Base-by-base conservation (phyloP, 345 rosid species). In the Odontarrhena argentea region DNA sequence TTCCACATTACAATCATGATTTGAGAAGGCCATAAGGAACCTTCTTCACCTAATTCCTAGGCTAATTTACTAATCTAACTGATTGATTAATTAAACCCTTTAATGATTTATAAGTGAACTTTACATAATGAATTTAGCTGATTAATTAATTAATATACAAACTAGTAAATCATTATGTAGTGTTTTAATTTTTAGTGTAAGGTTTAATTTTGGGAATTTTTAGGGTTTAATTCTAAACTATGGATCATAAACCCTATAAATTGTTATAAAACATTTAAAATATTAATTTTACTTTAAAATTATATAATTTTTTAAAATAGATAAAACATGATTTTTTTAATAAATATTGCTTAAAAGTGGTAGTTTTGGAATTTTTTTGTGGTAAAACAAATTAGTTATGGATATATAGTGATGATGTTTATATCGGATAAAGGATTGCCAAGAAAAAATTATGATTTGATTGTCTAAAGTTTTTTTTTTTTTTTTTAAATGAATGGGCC, bases 11-110 rank as follows among this genome's bases (percentile, higher is more conserved):
- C 49, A 36, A 59, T 50, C 53, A 49, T 58, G 12, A 42, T 45
- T 13, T 45, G 26, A 55, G 28, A 32, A 2, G 44, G 43, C 55
- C 18, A 37, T 25, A 40, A 34, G 49, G 56, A 70, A 70, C 38
- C 63, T 70, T 62, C 69, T 62, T 47, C 35, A 55, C 48, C 48
- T 45, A 62, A 30, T 70, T 62, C 44, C 46, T 46, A 35, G 18
- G 37, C 47, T 24, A 61, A 52, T 34, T 15, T 44, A 13, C 13
- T 51, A 42, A 69, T 69, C 10, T 32, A 32, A 32, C 6, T 18
- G 22, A 18, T 18, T 18, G 22, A 18, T 34, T 50, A 41, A 59
- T 42, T 7, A 41, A 32, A 6, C 22, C 46, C 4, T 25, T n/a
- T 26, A 11, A 61, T 53, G 11, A 24, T 34, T 43, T 15, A 18